Conservation (phyloP, 73 alveolate species). For the Stentor roeselii region DNA sequence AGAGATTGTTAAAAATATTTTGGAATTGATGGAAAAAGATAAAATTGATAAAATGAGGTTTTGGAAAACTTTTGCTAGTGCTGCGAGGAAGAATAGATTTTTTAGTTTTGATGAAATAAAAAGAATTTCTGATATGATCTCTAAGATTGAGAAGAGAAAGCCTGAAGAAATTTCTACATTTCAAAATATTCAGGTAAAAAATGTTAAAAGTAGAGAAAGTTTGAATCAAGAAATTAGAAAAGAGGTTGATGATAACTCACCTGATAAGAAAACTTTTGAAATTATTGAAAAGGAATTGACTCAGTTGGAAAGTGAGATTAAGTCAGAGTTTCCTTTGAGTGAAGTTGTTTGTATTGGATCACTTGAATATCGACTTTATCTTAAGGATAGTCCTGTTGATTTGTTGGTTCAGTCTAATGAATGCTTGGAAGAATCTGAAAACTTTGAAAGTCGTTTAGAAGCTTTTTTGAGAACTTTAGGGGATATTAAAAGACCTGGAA, state of each 20-base stretch:
- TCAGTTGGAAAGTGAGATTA: too few species aligned
- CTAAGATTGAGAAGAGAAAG: too few species aligned
- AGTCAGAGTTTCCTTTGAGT: not conserved
- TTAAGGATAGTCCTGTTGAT: not conserved
- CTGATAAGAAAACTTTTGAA: not conserved
- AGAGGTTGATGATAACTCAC: not conserved
- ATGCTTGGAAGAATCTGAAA: too few species aligned
- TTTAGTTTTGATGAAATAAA: not conserved
- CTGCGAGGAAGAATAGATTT: not conserved
- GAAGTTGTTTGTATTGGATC: not conserved
- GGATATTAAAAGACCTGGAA: not conserved
- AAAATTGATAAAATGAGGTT: too few species aligned
- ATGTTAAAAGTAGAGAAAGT: too few species aligned
- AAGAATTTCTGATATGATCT: not conserved
- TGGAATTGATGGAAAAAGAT: not conserved
- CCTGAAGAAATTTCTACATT: too few species aligned
- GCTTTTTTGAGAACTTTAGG: not conserved
- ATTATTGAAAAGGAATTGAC: not conserved
- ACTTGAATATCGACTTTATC: not conserved
- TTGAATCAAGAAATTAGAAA: not conserved
- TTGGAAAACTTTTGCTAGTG: not conserved
- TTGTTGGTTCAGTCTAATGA: not conserved
- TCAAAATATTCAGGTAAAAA: too few species aligned
- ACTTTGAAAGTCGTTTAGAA: too few species aligned
- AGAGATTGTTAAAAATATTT: too few species aligned